Evolutionary conservation across 2,329 filamentous ascomycete species (phyloP), one percentile per base, ranked within the genome.

Genomic region (Podosphaera xanthii): DNA sequence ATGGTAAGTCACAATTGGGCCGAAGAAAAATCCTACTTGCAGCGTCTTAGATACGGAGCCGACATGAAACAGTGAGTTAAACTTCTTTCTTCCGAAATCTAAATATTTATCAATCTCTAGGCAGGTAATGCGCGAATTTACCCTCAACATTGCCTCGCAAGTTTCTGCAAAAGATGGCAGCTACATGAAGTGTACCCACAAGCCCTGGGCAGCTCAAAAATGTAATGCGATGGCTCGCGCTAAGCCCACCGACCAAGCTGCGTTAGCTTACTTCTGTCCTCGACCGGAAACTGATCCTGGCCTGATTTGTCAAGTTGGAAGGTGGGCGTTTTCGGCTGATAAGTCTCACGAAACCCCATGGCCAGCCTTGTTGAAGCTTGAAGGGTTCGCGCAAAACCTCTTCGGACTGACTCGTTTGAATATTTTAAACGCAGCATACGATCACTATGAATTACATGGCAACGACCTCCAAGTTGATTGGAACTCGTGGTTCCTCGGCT

Each of bases 111-210:
- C 3, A 14, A 6, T 54, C 7, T 30, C 10, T 35, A 62, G 61
- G 30, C 33, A 54, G 9, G 40, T 62, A 4, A 57, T 57, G 38
- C 55, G 34, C 3, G 52, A 35, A 1, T 30, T 62, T 10, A 31
- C 56, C 9, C 60, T 57, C 30, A 30, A 44, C 30, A 36, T 60
- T 12, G 55, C 58, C 22, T 54, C 61, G n/a, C 52, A 60, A 9
- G 48, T 58, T 9, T 30, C 56, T 10, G 49, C 57, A 1, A 22
- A 50, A 9, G 59, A 60, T 42, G 56, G 56, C 40, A 57, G 49
- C 22, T 60, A 60, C 46, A 58, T 62, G 42, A 58, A 59, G 36
- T 62, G 61, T 33, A 60, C 56, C 4, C 54, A 57, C 46, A 54
- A 57, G 31, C 12, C 49, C 12, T 52, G 49, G 49, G 49, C 49